These are phyloP conservation scores for Wallacemonas sp. DNA, from an alignment of 208 protist species.

Conservation along the genomic window DNA sequence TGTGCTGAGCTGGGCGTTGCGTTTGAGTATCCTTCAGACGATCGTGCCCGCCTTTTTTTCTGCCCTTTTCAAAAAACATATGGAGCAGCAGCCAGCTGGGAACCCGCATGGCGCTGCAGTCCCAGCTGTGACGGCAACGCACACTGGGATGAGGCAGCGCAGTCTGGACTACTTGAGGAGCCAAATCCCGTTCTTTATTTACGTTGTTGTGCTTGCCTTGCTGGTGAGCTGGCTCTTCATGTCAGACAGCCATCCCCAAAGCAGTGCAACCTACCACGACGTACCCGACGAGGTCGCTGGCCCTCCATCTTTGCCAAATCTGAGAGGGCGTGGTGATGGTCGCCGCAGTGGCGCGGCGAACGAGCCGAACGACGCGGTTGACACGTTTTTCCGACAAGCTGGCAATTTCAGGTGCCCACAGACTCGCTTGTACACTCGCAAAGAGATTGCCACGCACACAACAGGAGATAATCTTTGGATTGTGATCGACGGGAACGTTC, in stretches of 20 bases:
- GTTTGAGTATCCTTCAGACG: no score
- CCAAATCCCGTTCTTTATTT: no score
- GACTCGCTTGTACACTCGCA: conserved; percentile 32
- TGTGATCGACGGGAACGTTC: conserved; percentile 70
- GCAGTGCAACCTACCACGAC: no score
- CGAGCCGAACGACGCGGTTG: conserved; percentile 17
- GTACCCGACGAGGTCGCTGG: background rate
- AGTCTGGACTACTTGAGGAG: no score
- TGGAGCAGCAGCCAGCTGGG: no score
- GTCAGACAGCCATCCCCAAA: no score
- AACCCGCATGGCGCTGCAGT: no score
- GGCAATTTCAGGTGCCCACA: conserved; percentile 54
- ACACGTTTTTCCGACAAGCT: conserved; percentile 34
- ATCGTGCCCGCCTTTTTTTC: no score
- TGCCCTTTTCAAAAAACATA: no score
- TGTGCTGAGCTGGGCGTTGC: no score
- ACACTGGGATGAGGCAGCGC: no score
- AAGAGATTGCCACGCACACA: conserved; percentile 52
- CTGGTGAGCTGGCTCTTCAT: background rate
- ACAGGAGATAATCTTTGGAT: conserved; percentile 63
- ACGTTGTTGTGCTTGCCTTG: background rate
- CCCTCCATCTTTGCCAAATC: background rate
- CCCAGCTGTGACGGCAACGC: no score
- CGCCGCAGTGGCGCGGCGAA: background rate
- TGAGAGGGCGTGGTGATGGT: background rate